A percentile compares a stretch with the other conserved stretches of the same genome.
Evolutionary conservation across 1,284 basidiomycete species (phyloP).

Genomic region (Ganoderma lingzhi): DNA sequence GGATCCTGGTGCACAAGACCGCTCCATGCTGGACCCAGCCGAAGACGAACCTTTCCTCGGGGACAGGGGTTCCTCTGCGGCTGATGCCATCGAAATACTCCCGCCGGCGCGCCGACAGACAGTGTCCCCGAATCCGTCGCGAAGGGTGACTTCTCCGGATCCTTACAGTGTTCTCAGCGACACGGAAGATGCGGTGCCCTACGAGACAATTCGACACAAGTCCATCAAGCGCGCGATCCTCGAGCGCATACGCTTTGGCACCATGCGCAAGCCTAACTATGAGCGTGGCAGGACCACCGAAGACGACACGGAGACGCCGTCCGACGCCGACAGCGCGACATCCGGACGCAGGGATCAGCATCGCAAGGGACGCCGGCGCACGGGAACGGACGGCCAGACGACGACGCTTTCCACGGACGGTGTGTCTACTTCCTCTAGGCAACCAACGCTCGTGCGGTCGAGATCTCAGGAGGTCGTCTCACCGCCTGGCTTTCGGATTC

Average conservation of each 20-base stretch:
- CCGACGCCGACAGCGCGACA: not conserved
- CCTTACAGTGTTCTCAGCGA: conserved; percentile 33
- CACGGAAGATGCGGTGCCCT: conserved; percentile 34
- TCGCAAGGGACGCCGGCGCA: conserved; percentile 27
- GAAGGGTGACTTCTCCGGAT: conserved; percentile 26
- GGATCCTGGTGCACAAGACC: not conserved
- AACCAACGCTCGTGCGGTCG: conserved; percentile 18
- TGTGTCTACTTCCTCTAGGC: conserved; percentile 17
- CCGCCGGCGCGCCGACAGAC: conserved; percentile 9
- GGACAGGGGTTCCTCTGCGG: conserved; percentile 5
- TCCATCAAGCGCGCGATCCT: conserved; percentile 45
- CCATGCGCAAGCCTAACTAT: conserved; percentile 24
- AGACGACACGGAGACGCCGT: not conserved
- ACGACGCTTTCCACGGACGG: conserved; percentile 2
- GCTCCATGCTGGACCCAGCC: not conserved
- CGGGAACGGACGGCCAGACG: conserved; percentile 12
- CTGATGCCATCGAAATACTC: conserved; percentile 15
- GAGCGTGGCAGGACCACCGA: conserved; percentile 20
- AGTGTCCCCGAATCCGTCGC: conserved; percentile 11
- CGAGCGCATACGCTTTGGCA: conserved; percentile 40
- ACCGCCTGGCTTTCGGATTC: conserved; percentile 44
- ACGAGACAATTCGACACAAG: conserved; percentile 40
- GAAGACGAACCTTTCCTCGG: conserved; percentile 40
- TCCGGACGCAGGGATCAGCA: conserved; percentile 11
- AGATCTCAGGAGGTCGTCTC: conserved; percentile 19